Evolutionary conservation across 2,329 filamentous ascomycete species (phyloP).

Genomic region (Geosmithia putterillii): DNA sequence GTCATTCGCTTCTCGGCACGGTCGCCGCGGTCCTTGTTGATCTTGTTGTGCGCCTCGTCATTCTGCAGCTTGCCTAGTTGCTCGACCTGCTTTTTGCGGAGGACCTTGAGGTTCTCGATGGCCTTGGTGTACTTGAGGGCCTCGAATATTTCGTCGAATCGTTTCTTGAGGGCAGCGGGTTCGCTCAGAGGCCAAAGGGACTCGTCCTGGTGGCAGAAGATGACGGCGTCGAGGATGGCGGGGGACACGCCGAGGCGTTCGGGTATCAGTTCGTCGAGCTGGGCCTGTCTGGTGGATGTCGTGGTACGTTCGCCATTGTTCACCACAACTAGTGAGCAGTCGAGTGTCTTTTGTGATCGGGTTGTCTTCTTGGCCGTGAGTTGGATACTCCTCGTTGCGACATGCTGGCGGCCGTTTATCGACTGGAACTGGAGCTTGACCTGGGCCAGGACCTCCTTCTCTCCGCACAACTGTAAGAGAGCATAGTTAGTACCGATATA

Average conservation of each 20-base stretch:
- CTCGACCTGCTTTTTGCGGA: constrained; percentile 73
- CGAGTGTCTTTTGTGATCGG: constrained; percentile 70
- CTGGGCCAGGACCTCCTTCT: constrained; percentile 82
- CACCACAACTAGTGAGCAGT: constrained; percentile 63
- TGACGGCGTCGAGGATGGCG: constrained; percentile 85
- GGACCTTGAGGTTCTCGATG: constrained; percentile 82
- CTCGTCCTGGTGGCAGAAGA: constrained; percentile 98
- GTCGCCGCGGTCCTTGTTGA: constrained; percentile 75
- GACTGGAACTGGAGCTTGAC: constrained; percentile 81
- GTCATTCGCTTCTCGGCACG: constrained; percentile 53
- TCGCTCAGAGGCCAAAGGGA: constrained; percentile 95
- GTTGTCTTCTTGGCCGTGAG: constrained; percentile 75
- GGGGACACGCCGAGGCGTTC: constrained; percentile 79
- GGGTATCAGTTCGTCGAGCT: constrained; percentile 76
- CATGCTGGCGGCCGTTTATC: constrained; percentile 66
- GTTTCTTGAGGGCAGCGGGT: constrained; percentile 74
- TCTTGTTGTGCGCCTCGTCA: constrained; percentile 65
- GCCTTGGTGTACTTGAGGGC: constrained; percentile 94
- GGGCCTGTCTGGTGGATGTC: constrained; percentile 67
- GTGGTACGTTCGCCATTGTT: constrained; percentile 70
- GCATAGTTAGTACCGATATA: not conserved
- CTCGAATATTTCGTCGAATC: constrained; percentile 96
- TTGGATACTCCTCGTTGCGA: constrained; percentile 73
- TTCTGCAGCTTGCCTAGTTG: constrained; percentile 62
- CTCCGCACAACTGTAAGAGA: constrained; percentile 52